A percentile compares a stretch with the other conserved stretches of the same genome.
Conservation (phyloP, 768 basidiomycete genomes). For the Boletus sp. region DNA sequence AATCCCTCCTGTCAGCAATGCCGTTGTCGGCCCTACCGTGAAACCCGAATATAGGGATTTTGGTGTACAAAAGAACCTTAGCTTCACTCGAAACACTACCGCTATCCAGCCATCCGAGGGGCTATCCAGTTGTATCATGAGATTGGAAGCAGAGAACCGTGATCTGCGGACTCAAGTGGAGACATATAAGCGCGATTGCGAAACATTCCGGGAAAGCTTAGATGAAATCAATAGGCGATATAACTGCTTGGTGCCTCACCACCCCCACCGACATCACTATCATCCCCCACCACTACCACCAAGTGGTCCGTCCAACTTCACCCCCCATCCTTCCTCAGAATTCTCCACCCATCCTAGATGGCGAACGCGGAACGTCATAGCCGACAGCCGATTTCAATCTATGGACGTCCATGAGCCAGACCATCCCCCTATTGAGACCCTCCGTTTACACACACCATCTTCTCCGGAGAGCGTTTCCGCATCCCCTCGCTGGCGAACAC, state of each 20-base stretch:
- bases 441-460: conserved; percentile 7
- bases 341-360: conserved; percentile 16
- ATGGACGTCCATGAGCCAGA: conserved; percentile 3
- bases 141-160: conserved; percentile 17
- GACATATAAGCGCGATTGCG: conserved; percentile 4
- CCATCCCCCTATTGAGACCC: conserved; percentile 15
- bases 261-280: neutral
- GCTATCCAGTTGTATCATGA: conserved; percentile 11
- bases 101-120: conserved; percentile 1
- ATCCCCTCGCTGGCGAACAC: conserved; percentile 1
- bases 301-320: neutral
- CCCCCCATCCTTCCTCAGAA: neutral
- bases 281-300: neutral
- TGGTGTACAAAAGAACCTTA: conserved; percentile 23
- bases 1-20: neutral
- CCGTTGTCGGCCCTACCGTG: neutral
- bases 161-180: conserved; percentile 10
- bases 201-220: conserved; percentile 4
- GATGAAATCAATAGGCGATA: conserved; percentile 14
- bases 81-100: conserved; percentile 18
- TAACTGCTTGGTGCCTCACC: neutral
- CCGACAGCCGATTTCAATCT: neutral
- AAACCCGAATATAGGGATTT: conserved; percentile 16
- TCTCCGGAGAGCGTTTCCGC: conserved; percentile 6
- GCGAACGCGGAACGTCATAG: conserved; percentile 4